phyloP scores from a whole-genome alignment of 805 yeast species.

The Jamesozyma piceae region DNA sequence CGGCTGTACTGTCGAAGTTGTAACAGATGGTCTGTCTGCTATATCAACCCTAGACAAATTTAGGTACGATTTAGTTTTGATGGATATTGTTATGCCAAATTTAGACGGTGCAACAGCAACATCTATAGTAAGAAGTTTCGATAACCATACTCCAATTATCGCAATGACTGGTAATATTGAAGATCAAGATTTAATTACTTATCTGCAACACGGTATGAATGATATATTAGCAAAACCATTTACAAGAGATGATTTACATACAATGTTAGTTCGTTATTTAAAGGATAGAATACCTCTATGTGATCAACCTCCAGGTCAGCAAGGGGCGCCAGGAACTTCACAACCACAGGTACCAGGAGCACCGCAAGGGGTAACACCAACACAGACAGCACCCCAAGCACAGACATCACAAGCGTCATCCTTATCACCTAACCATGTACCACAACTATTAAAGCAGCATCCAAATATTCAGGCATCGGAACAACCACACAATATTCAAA shows the following conservation, averaged over 20 bases:
- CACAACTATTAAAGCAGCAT: no score
- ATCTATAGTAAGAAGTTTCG: conserved; percentile 76
- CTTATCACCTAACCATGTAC: neutral
- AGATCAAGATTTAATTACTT: conserved; percentile 69
- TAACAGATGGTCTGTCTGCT: conserved; percentile 85
- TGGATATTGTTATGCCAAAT: conserved; percentile 89
- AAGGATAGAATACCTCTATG: conserved; percentile 37
- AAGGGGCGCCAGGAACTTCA: neutral
- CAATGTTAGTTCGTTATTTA: conserved; percentile 67
- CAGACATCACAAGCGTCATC: no score
- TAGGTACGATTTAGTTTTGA: conserved; percentile 65
- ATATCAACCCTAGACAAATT: conserved; percentile 64
- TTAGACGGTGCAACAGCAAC: conserved; percentile 87
- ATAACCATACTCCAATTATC: conserved; percentile 77
- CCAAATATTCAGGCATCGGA: no score
- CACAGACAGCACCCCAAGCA: no score
- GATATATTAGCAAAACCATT: conserved; percentile 92
- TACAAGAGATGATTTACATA: conserved; percentile 73
- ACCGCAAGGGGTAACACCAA: no score
- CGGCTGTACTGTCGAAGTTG: conserved; percentile 89
- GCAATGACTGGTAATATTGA: conserved; percentile 91
- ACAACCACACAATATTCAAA: neutral
- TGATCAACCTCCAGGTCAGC: conserved; percentile 10
- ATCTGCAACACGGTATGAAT: conserved; percentile 80
- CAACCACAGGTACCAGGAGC: no score